These are phyloP conservation scores for Penstemon barbatus DNA, from an alignment of 257 asterid genomes.

Conservation along the genomic window DNA sequence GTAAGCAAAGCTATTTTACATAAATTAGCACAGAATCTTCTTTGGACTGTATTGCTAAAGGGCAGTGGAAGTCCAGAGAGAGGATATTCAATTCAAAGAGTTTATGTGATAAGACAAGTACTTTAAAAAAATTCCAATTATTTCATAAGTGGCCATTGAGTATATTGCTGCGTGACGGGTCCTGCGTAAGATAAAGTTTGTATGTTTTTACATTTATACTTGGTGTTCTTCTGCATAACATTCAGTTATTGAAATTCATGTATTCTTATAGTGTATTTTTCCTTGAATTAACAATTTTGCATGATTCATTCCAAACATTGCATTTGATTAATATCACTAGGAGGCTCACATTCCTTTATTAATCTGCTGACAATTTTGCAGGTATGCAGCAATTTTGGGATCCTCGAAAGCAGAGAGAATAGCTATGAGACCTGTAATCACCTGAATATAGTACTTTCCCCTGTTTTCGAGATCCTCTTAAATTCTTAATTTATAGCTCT, in stretches of 20 bases:
- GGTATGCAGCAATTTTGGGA: conserved; percentile 97
- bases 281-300: conserved; percentile 1
- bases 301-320: conserved; percentile 18
- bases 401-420: conserved; percentile 69
- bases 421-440: conserved; percentile 76
- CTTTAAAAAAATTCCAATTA: not conserved
- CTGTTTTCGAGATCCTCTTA: conserved; percentile 7
- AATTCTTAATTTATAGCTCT: conserved; percentile 2
- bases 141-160: not conserved
- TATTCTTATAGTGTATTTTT: conserved; percentile 5
- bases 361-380: conserved; percentile 39
- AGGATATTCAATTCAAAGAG: not conserved
- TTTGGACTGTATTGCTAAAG: not conserved
- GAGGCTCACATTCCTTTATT: conserved; percentile 25
- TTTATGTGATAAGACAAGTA: not conserved
- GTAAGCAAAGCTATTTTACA: conserved; percentile 12
- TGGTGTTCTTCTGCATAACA: conserved; percentile 15
- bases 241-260: not conserved
- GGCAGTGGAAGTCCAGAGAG: not conserved
- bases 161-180: conserved; percentile 7
- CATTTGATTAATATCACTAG: conserved; percentile 15
- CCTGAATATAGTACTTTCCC: conserved; percentile 19
- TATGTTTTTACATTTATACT: conserved; percentile 1
- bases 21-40: not conserved
- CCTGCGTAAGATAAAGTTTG: not conserved